Evolutionary conservation across 2,329 filamentous ascomycete species (phyloP).

Genomic region (Pseudofabraea citricarpa): DNA sequence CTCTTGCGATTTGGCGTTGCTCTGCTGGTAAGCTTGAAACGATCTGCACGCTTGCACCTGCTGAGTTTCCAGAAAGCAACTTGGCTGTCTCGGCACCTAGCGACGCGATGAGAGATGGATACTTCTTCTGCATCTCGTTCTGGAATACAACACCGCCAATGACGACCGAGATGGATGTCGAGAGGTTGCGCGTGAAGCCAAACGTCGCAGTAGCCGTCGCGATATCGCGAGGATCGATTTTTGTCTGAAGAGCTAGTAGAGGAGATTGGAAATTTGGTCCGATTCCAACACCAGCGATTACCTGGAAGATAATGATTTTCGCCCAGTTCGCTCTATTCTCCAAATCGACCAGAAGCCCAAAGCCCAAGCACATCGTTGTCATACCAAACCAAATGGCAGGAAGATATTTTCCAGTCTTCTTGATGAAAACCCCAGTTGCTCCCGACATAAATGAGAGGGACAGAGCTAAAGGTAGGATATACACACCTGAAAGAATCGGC

Average conservation of each 20-base stretch:
- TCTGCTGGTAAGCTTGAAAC: constrained; percentile 16
- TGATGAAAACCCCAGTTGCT: constrained; percentile 49
- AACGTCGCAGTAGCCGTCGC: constrained; percentile 66
- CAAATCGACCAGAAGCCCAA: constrained; percentile 59
- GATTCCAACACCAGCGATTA: constrained; percentile 58
- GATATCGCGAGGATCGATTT: constrained; percentile 57
- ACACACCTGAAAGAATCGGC: constrained; percentile 72
- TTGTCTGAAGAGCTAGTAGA: constrained; percentile 63
- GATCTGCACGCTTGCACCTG: constrained; percentile 22
- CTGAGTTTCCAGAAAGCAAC: constrained; percentile 19
- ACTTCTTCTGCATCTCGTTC: constrained; percentile 34
- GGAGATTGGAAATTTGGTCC: constrained; percentile 67
- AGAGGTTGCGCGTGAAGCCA: constrained; percentile 50
- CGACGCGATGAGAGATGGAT: constrained; percentile 10
- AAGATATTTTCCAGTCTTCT: constrained; percentile 62
- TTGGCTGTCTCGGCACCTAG: constrained; percentile 19
- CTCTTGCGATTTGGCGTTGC: constrained; percentile 16
- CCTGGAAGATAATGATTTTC: constrained; percentile 56
- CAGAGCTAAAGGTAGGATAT: constrained; percentile 66
- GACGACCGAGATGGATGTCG: constrained; percentile 41
- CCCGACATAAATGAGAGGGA: constrained; percentile 61
- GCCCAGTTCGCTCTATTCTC: constrained; percentile 48
- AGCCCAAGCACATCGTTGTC: constrained; percentile 56
- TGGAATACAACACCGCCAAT: constrained; percentile 46
- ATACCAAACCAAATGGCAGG: constrained; percentile 55